These are phyloP conservation scores for Ammopiptanthus mongolicus DNA, from an alignment of 306 rosid species.

Conservation along the genomic window DNA sequence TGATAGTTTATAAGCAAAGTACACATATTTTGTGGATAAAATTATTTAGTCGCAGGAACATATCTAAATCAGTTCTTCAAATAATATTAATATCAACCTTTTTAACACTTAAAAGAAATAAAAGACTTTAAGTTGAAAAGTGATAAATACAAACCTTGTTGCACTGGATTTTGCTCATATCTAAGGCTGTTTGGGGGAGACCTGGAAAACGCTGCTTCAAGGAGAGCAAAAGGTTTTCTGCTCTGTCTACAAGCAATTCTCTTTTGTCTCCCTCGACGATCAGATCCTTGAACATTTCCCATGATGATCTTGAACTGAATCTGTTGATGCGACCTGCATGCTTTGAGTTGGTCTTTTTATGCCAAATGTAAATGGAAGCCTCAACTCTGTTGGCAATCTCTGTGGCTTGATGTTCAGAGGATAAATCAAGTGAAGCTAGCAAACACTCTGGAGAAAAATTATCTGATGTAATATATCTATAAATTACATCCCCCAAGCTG, in stretches of 20 bases:
- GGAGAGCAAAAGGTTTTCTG: constrained; percentile 74
- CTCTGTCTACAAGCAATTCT: constrained; percentile 85
- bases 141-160: constrained; percentile 58
- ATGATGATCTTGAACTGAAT: constrained; percentile 66
- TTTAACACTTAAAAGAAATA: neutral
- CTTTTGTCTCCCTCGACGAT: constrained; percentile 83
- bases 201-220: constrained; percentile 88
- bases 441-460: constrained; percentile 83
- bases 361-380: constrained; percentile 77
- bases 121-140: neutral
- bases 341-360: constrained; percentile 49
- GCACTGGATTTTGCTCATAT: constrained; percentile 90
- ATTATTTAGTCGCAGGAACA: too few relatives aligned
- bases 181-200: constrained; percentile 88
- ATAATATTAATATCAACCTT: too few relatives aligned
- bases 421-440: constrained; percentile 76
- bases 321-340: constrained; percentile 38
- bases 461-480: constrained; percentile 81
- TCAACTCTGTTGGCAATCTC: constrained; percentile 82
- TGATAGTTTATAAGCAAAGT: too few relatives aligned
- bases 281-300: constrained; percentile 97
- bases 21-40: too few relatives aligned
- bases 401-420: constrained; percentile 93
- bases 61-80: too few relatives aligned
- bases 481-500: constrained; percentile 79